These are phyloP conservation scores for Pachyrhizus erosus DNA, from an alignment of 306 rosid species.

Conservation along the genomic window DNA sequence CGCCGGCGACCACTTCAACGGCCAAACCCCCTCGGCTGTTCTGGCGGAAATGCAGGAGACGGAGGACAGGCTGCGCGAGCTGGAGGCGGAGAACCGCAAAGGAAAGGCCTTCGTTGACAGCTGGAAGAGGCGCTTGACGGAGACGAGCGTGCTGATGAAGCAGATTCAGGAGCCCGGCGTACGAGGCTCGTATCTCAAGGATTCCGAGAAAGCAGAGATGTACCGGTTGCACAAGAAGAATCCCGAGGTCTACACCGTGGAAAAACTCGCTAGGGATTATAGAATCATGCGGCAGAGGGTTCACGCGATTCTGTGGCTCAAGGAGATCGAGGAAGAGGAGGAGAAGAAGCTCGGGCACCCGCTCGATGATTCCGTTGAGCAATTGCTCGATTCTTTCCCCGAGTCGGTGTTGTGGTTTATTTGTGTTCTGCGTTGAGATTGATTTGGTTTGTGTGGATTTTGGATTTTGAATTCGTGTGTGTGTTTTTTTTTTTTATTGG, in stretches of 20 bases:
- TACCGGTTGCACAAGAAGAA: conserved; percentile 75
- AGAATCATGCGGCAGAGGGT: conserved; percentile 97
- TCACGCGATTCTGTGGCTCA: conserved; percentile 94
- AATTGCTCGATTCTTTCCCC: conserved; percentile 79
- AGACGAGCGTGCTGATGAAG: conserved; percentile 60
- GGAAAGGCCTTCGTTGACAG: conserved; percentile 61
- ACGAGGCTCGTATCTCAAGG: conserved; percentile 87
- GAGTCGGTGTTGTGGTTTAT: conserved; percentile 57
- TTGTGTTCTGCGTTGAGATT: not conserved
- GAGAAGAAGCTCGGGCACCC: conserved; percentile 85
- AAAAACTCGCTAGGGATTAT: conserved; percentile 85
- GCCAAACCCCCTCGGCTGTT: not conserved
- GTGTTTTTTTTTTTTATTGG: not conserved
- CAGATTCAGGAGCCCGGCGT: conserved; percentile 92
- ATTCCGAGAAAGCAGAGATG: conserved; percentile 87
- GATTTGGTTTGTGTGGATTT: not conserved
- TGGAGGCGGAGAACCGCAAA: conserved; percentile 60
- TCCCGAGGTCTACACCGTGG: conserved; percentile 77
- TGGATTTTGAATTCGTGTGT: no score
- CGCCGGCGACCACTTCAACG: conserved; percentile 84
- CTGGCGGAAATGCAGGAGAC: conserved; percentile 53
- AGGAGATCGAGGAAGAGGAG: conserved; percentile 84
- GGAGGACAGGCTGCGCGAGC: conserved; percentile 62
- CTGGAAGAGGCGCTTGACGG: conserved; percentile 64
- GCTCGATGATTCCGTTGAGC: conserved; percentile 89